A percentile compares a stretch with the other conserved stretches of the same genome.
Conservation (phyloP, 768 basidiomycete genomes). For the Megacollybia marginata region DNA sequence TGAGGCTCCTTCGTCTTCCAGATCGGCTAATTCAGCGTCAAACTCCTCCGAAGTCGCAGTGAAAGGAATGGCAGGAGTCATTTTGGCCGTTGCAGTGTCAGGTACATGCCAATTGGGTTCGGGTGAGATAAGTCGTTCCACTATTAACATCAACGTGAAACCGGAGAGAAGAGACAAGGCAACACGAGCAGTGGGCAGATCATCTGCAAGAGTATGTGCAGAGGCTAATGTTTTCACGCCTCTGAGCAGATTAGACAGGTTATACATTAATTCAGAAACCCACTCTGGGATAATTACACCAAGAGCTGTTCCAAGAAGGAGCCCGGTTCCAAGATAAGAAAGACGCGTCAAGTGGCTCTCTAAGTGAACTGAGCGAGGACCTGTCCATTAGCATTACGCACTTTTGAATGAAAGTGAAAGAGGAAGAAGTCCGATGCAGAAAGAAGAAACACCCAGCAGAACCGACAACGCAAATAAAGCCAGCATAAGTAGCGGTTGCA, state of each 20-base stretch:
- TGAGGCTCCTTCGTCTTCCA: slow-evolving; percentile 36
- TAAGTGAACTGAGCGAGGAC: slow-evolving; percentile 15
- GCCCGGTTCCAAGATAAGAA: slow-evolving; percentile 64
- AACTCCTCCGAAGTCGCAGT: slow-evolving; percentile 36
- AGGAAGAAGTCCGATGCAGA: slow-evolving; percentile 68
- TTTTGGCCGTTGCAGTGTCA: slow-evolving; percentile 2
- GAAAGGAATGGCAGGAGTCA: slow-evolving; percentile 15
- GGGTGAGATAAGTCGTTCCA: slow-evolving; percentile 56
- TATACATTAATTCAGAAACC: slow-evolving; percentile 22
- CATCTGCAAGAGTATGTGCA: slow-evolving; percentile 15
- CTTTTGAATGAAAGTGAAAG: slow-evolving; percentile 68
- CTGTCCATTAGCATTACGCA: slow-evolving; percentile 23
- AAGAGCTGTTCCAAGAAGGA: slow-evolving; percentile 84
- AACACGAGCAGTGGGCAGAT: slow-evolving; percentile 44
- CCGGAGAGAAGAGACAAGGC: slow-evolving; percentile 61
- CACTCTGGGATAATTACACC: slow-evolving; percentile 93
- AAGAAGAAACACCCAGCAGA: slow-evolving; percentile 54
- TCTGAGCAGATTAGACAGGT: slow-evolving; percentile 26
- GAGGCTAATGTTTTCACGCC: slow-evolving; percentile 59
- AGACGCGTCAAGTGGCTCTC: slow-evolving; percentile 35
- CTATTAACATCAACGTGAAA: slow-evolving; percentile 54
- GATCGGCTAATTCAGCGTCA: slow-evolving; percentile 56
- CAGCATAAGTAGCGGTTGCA: slow-evolving; percentile 27
- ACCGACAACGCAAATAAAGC: slow-evolving; percentile 49
- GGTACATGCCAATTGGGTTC: slow-evolving; percentile 31